Conservation (phyloP, 2,329 filamentous ascomycete genomes). For the Claviceps capensis region DNA sequence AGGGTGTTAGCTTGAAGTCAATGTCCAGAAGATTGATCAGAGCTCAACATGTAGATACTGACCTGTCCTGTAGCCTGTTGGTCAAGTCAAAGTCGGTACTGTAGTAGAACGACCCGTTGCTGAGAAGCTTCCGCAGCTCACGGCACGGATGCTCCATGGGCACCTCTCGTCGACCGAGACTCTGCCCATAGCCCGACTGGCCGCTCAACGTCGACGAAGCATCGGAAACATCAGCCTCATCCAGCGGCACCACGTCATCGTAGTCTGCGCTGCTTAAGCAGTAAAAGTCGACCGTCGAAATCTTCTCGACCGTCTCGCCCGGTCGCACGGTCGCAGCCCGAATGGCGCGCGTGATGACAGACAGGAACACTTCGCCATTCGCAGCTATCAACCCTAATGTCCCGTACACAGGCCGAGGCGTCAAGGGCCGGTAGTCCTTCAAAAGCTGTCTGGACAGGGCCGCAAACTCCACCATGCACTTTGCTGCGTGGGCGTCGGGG, state of each 20-base stretch:
- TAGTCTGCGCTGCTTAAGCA: slow-evolving; percentile 80
- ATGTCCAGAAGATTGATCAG: not conserved
- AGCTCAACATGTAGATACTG: slow-evolving; percentile 4
- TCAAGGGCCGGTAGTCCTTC: slow-evolving; percentile 63
- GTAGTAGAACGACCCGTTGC: slow-evolving; percentile 94
- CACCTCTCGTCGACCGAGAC: slow-evolving; percentile 51
- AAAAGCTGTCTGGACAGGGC: slow-evolving; percentile 51
- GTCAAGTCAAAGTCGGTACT: slow-evolving; percentile 97
- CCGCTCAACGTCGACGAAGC: slow-evolving; percentile 33
- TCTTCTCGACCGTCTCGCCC: slow-evolving; percentile 79
- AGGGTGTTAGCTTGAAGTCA: not conserved
- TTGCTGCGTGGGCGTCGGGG: slow-evolving; percentile 34
- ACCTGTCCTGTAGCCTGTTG: slow-evolving; percentile 82
- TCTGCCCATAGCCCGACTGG: slow-evolving; percentile 22
- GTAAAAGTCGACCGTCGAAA: slow-evolving; percentile 79
- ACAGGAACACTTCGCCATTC: slow-evolving; percentile 75
- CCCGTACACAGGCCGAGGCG: slow-evolving; percentile 62
- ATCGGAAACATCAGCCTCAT: slow-evolving; percentile 38
- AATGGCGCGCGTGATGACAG: slow-evolving; percentile 68
- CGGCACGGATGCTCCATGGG: slow-evolving; percentile 76
- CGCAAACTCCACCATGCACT: slow-evolving; percentile 82
- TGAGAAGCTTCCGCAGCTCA: slow-evolving; percentile 79
- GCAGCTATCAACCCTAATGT: slow-evolving; percentile 81
- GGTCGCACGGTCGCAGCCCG: slow-evolving; percentile 72
- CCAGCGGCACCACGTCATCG: slow-evolving; percentile 55